Percentiles rank a stretch among this genome's conserved stretches.
Conservation (phyloP, 192 early-diverging fungal genomes). For the Helicostylum pulchrum region DNA sequence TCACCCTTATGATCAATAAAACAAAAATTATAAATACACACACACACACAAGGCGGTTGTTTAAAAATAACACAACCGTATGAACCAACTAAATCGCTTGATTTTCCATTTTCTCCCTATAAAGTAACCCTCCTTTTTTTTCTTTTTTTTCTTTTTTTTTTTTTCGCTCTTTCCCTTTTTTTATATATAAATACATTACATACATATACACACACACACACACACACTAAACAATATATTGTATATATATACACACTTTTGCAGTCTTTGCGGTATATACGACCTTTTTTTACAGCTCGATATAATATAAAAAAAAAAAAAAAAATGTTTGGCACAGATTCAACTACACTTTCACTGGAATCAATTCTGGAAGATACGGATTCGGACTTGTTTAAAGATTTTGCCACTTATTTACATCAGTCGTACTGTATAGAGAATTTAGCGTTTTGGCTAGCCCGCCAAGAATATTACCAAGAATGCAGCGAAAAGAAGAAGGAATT, state of each 20-base stretch:
- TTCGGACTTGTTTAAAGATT: conserved; percentile 10
- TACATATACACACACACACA: background rate
- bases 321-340: conserved; percentile 3
- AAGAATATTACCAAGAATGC: conserved; percentile 22
- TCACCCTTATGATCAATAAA: background rate
- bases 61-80: background rate
- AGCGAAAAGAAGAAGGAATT: conserved; percentile 2
- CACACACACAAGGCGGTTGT: no score
- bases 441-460: conserved; percentile 35
- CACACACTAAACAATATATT: background rate
- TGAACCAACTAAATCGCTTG: no score
- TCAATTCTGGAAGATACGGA: conserved; percentile 12
- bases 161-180: conserved; percentile 2
- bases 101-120: no score
- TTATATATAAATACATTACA: background rate
- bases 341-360: conserved; percentile 8
- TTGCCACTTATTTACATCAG: conserved; percentile 24
- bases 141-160: conserved; percentile 13
- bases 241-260: background rate
- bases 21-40: no score
- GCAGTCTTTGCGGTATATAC: background rate
- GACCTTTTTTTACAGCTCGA: background rate
- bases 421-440: conserved; percentile 41
- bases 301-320: no score
- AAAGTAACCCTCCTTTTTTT: background rate